phyloP scores from a whole-genome alignment of 441 rosid species.

The Gossypium gossypioides region DNA sequence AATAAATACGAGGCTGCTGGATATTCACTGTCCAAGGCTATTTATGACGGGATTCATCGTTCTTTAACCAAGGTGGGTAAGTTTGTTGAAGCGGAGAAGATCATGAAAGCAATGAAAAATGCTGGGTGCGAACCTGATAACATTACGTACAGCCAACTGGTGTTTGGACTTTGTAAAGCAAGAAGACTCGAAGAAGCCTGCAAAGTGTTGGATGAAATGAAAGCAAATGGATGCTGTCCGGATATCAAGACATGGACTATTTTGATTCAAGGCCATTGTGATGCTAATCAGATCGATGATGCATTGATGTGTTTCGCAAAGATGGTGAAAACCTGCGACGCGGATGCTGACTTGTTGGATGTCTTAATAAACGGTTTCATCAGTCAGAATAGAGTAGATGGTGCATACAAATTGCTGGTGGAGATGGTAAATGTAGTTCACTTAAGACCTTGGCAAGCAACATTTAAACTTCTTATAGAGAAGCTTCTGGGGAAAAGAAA shows the following conservation, averaged over 20 bases:
- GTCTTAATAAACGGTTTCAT: constrained; percentile 59
- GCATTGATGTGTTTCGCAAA: constrained; percentile 51
- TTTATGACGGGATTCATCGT: constrained; percentile 76
- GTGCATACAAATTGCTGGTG: constrained; percentile 47
- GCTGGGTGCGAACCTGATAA: constrained; percentile 75
- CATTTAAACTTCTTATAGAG: constrained; percentile 55
- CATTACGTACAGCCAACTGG: constrained; percentile 70
- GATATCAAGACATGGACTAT: constrained; percentile 87
- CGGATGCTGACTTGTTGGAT: constrained; percentile 58
- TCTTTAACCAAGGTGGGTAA: constrained; percentile 49
- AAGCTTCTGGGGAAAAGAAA: constrained; percentile 58
- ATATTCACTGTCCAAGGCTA: constrained; percentile 47
- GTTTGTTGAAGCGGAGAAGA: constrained; percentile 60
- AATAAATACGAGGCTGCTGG: constrained; percentile 53
- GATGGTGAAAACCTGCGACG: constrained; percentile 41
- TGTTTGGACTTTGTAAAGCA: constrained; percentile 81
- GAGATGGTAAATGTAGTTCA: constrained; percentile 45
- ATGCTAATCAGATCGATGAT: constrained; percentile 43
- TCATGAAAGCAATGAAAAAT: constrained; percentile 46
- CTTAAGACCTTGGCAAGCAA: constrained; percentile 74
- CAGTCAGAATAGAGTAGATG: constrained; percentile 44
- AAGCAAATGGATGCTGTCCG: constrained; percentile 46
- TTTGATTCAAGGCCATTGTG: constrained; percentile 75
- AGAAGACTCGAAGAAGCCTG: constrained; percentile 65
- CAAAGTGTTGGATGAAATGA: constrained; percentile 56